These are phyloP conservation scores for Gossypium mustelinum DNA, from an alignment of 345 rosid species.

Conservation along the genomic window DNA sequence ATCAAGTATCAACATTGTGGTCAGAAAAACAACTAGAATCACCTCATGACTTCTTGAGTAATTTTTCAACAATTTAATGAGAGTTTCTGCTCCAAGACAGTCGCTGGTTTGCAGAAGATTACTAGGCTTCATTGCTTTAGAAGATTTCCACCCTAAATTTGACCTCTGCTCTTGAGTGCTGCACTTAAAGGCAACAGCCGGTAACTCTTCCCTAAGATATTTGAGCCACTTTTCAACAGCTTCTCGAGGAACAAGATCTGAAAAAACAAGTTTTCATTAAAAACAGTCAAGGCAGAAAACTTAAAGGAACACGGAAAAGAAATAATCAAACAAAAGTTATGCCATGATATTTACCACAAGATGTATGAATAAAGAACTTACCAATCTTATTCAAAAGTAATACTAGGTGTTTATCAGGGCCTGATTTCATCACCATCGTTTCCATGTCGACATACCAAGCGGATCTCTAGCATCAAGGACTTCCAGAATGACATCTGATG, in stretches of 20 bases:
- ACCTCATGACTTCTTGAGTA: slow-evolving; percentile 97
- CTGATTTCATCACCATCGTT: slow-evolving; percentile 79
- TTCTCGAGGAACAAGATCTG: slow-evolving; percentile 99
- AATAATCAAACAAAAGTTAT: not conserved
- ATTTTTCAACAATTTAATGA: slow-evolving; percentile 79
- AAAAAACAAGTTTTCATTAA: slow-evolving; percentile 3
- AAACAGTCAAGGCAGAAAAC: not conserved
- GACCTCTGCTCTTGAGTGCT: slow-evolving; percentile 91
- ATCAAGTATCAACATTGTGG: not conserved
- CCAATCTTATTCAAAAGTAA: slow-evolving; percentile 90
- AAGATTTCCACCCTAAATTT: slow-evolving; percentile 90
- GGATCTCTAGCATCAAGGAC: slow-evolving; percentile 97
- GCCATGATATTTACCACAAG: not conserved
- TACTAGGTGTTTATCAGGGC: slow-evolving; percentile 77
- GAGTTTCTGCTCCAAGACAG: slow-evolving; percentile 97
- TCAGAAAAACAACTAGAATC: slow-evolving; percentile 7
- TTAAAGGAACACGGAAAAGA: not conserved
- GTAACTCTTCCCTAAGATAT: slow-evolving; percentile 91
- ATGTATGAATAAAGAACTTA: slow-evolving; percentile 18
- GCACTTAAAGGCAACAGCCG: slow-evolving; percentile 95
- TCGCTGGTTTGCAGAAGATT: slow-evolving; percentile 79
- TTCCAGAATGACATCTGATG: slow-evolving; percentile 91
- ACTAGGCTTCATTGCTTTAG: slow-evolving; percentile 67
- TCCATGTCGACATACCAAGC: slow-evolving; percentile 87
- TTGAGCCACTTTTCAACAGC: slow-evolving; percentile 94